A percentile compares a stretch with the other conserved stretches of the same genome.
Evolutionary conservation across 805 yeast species (phyloP).

Genomic region (Hanseniaspora nectarophila): DNA sequence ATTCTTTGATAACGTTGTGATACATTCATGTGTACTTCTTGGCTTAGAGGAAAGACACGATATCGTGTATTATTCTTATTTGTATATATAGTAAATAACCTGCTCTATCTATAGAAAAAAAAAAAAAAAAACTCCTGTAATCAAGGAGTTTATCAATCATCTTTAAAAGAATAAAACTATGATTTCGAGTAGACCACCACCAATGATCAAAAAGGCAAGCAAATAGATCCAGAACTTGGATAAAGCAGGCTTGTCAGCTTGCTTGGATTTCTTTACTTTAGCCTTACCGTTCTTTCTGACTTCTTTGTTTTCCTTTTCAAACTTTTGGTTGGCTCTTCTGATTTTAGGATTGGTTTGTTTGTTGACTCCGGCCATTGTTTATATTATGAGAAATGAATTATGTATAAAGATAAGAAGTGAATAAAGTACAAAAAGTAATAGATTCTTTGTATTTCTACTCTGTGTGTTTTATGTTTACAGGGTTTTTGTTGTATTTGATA

Average conservation of each 20-base stretch:
- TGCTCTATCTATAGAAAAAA: not conserved
- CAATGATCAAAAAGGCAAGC: conserved; percentile 56
- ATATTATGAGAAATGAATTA: not conserved
- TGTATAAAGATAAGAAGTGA: not conserved
- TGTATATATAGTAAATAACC: no score
- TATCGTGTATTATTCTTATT: no score
- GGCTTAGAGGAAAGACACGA: no score
- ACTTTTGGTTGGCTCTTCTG: conserved; percentile 74
- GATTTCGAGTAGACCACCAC: conserved; percentile 66
- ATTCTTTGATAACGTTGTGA: no score
- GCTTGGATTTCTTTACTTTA: conserved; percentile 29
- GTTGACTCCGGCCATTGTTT: conserved; percentile 13
- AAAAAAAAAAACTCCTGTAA: no score
- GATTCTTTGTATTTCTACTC: no score
- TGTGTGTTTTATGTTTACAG: not conserved
- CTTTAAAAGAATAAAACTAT: conserved; percentile 10
- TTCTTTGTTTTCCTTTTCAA: conserved; percentile 57
- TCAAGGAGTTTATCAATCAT: no score
- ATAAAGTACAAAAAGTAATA: no score
- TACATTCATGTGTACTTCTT: no score
- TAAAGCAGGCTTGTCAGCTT: conserved; percentile 37
- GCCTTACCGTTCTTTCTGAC: conserved; percentile 59
- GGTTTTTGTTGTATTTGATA: no score
- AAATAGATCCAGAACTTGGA: conserved; percentile 54
- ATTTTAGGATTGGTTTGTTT: conserved; percentile 51